Conservation (phyloP, 2,329 filamentous ascomycete species). For the Monosporascus sp. region DNA sequence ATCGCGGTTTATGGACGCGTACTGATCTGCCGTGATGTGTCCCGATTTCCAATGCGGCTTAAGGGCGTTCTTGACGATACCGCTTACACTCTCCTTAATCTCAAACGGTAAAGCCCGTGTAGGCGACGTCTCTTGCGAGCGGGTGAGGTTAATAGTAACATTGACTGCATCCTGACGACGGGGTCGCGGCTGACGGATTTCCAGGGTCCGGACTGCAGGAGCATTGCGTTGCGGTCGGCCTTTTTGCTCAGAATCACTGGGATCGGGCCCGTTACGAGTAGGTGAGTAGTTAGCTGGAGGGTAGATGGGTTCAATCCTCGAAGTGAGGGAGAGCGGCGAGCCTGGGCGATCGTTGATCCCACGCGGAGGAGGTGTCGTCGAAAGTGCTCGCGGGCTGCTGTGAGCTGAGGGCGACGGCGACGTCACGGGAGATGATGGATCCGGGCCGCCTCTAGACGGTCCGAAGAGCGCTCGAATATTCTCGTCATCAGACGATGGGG, state of each 20-base stretch:
- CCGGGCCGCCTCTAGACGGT: constrained; percentile 25
- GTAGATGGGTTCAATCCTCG: constrained; percentile 67
- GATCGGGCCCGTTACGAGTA: constrained; percentile 38
- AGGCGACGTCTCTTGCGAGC: constrained; percentile 64
- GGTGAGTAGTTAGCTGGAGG: constrained; percentile 73
- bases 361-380: constrained; percentile 65
- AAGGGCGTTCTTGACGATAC: constrained; percentile 78
- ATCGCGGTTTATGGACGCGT: constrained; percentile 84
- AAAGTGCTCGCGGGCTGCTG: constrained; percentile 63
- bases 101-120: constrained; percentile 67
- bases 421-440: constrained; percentile 58
- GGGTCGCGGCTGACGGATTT: constrained; percentile 50
- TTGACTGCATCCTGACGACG: constrained; percentile 39
- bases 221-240: constrained; percentile 29
- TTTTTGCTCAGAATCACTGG: constrained; percentile 39
- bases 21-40: constrained; percentile 81
- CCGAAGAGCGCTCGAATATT: constrained; percentile 36
- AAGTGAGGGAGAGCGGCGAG: constrained; percentile 62
- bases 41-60: constrained; percentile 78
- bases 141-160: constrained; percentile 31
- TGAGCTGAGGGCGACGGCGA: constrained; percentile 61
- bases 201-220: constrained; percentile 31
- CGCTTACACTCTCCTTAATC: constrained; percentile 83
- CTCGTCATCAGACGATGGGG: constrained; percentile 55
- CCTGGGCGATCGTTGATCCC: constrained; percentile 57